A percentile compares a stretch with the other conserved stretches of the same genome.
phyloP scores from a whole-genome alignment of 768 basidiomycete species.

The Boletus subparvulus region DNA sequence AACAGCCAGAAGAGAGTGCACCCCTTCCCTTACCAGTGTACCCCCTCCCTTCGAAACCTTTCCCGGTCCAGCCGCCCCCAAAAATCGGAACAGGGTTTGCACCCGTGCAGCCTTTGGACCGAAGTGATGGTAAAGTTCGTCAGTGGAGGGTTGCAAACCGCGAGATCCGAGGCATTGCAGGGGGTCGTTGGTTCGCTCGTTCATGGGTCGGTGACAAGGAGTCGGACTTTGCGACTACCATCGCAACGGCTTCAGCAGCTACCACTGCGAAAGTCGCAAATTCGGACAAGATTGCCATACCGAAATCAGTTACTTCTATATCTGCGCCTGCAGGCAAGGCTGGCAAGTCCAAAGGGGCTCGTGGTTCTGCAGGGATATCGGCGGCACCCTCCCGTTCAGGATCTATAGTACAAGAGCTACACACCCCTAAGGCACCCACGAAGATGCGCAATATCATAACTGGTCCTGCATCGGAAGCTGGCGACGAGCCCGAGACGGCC shows the following conservation, averaged over 20 bases:
- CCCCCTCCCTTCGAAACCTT: constrained; percentile 79
- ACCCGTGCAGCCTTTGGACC: constrained; percentile 64
- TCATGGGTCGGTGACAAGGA: constrained; percentile 88
- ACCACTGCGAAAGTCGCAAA: constrained; percentile 31
- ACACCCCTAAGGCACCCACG: constrained; percentile 51
- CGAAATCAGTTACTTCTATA: constrained; percentile 45
- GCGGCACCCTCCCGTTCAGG: constrained; percentile 59
- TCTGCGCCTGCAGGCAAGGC: constrained; percentile 48
- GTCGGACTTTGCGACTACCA: constrained; percentile 54
- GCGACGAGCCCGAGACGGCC: constrained; percentile 45
- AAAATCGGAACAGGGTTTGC: constrained; percentile 78
- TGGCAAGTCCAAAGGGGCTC: constrained; percentile 41
- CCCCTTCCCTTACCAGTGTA: constrained; percentile 62
- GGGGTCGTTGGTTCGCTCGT: constrained; percentile 76
- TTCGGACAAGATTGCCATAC: constrained; percentile 25
- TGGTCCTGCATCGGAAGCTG: constrained; percentile 51
- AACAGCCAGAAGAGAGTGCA: constrained; percentile 45
- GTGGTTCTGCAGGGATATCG: constrained; percentile 40
- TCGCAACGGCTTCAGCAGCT: constrained; percentile 28
- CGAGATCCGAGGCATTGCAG: constrained; percentile 79
- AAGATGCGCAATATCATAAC: constrained; percentile 66
- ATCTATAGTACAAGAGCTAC: constrained; percentile 49
- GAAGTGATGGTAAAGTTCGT: constrained; percentile 56
- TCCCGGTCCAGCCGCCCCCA: constrained; percentile 74
- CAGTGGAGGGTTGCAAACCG: constrained; percentile 74